phyloP scores from a whole-genome alignment of 1,139 yeast species.

The Saccharomyces hybrid region DNA sequence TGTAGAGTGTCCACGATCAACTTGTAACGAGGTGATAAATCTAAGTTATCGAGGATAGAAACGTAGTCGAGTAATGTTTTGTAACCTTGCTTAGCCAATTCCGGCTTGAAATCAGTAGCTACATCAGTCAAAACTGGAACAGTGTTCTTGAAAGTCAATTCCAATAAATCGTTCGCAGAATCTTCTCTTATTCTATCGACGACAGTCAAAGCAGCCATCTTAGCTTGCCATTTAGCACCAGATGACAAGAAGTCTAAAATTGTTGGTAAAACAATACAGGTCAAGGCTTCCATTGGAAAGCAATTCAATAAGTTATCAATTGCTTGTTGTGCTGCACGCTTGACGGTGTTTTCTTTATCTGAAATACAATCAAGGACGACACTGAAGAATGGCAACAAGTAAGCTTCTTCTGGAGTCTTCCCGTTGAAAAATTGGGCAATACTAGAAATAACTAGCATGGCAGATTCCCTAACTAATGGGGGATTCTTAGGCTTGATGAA shows the following conservation, averaged over 20 bases:
- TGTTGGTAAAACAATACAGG: constrained; percentile 57
- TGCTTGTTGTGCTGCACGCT: constrained; percentile 71
- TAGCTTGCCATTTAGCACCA: constrained; percentile 86
- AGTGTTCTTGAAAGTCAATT: constrained; percentile 66
- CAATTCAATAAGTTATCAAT: constrained; percentile 59
- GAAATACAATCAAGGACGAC: constrained; percentile 59
- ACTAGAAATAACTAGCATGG: constrained; percentile 59
- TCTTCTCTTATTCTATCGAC: constrained; percentile 71
- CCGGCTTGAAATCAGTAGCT: constrained; percentile 95
- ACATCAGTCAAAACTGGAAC: constrained; percentile 83
- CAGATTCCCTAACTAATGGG: constrained; percentile 67
- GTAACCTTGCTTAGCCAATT: constrained; percentile 79
- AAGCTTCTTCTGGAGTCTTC: constrained; percentile 67
- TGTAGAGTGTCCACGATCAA: constrained; percentile 82
- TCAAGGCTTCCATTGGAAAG: constrained; percentile 74
- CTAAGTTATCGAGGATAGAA: constrained; percentile 82
- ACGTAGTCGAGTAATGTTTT: constrained; percentile 68
- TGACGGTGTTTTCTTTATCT: constrained; percentile 82
- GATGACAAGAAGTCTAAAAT: constrained; percentile 67
- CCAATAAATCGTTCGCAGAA: constrained; percentile 79
- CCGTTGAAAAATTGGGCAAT: constrained; percentile 55
- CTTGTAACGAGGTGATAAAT: constrained; percentile 79
- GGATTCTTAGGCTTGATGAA: constrained; percentile 69
- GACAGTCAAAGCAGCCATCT: constrained; percentile 67
- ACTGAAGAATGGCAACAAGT: constrained; percentile 51